Evolutionary conservation across 1,284 basidiomycete species (phyloP).

Genomic region (Exsudoporus floridanus): DNA sequence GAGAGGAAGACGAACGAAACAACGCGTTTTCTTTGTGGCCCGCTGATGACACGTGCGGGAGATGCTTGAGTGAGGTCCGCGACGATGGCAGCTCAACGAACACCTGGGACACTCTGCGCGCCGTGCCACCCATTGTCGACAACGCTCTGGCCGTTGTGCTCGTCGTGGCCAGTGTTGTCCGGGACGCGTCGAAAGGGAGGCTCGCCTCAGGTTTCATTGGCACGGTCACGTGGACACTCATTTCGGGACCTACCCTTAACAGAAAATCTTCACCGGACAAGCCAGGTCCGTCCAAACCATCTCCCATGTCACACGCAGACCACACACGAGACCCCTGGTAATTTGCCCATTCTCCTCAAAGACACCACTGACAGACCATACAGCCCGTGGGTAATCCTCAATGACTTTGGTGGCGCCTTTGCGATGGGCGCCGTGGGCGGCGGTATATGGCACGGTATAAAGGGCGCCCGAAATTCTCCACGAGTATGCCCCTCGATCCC

Average conservation of each 20-base stretch:
- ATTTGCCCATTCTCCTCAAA: neutral
- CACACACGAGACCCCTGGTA: constrained; percentile 93
- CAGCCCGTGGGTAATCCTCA: constrained; percentile 98
- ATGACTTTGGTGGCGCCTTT: constrained; percentile 97
- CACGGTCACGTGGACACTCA: constrained; percentile 31
- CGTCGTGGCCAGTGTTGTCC: constrained; percentile 18
- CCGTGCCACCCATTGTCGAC: constrained; percentile 24
- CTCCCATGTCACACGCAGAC: constrained; percentile 78
- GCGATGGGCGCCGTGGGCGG: constrained; percentile 95
- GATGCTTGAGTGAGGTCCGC: constrained; percentile 26
- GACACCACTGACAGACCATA: constrained; percentile 1
- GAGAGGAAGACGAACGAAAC: constrained; percentile 38
- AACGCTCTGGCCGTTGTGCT: constrained; percentile 2
- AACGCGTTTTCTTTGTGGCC: constrained; percentile 59
- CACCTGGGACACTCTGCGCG: constrained; percentile 43
- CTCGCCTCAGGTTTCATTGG: constrained; percentile 22
- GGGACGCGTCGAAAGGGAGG: constrained; percentile 24
- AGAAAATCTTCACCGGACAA: constrained; percentile 23
- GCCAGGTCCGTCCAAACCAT: neutral
- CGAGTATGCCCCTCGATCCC: constrained; percentile 47
- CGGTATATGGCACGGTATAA: constrained; percentile 99
- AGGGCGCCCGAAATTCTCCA: constrained; percentile 96
- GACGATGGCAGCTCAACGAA: constrained; percentile 60
- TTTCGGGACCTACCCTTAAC: constrained; percentile 28
- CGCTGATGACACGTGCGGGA: constrained; percentile 34